Evolutionary conservation across 495 filamentous ascomycete genomes (phyloP).

Genomic region (Podospora comata): DNA sequence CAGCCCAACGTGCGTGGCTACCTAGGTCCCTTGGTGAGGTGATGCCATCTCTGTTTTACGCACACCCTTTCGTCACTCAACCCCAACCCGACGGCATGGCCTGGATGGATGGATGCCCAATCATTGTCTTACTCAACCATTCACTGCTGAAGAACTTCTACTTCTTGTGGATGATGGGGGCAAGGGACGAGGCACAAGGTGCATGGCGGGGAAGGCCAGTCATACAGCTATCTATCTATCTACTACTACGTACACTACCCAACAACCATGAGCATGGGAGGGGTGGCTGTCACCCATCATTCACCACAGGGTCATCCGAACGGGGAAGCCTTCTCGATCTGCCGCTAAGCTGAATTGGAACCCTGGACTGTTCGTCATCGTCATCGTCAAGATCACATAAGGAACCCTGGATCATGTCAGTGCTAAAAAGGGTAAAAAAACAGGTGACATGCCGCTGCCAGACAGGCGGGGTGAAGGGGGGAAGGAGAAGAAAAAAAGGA

Average conservation of each 20-base stretch:
- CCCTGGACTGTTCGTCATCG: background rate
- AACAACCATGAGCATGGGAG: background rate
- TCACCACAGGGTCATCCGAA: background rate
- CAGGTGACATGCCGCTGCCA: conserved; percentile 9
- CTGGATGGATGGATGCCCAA: conserved; percentile 1
- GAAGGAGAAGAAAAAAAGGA: background rate
- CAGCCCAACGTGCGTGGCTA: conserved; percentile 14
- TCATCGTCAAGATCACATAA: background rate
- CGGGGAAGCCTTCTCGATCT: conserved; percentile 1
- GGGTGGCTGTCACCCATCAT: background rate
- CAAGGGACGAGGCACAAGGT: background rate
- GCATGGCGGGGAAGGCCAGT: background rate
- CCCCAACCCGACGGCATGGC: background rate
- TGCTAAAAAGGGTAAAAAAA: background rate
- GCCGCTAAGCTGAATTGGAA: background rate
- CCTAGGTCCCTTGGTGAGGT: background rate
- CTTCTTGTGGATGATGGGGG: background rate
- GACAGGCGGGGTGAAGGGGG: background rate
- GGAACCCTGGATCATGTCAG: background rate
- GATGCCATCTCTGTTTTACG: background rate
- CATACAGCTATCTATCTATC: background rate
- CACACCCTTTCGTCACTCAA: background rate
- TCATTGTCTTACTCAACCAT: background rate
- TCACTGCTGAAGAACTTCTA: background rate
- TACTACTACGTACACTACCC: background rate